A percentile compares a stretch with the other conserved stretches of the same genome.
phyloP scores from a whole-genome alignment of 116 monocot genomes.

The Dioscorea cayenensis region DNA sequence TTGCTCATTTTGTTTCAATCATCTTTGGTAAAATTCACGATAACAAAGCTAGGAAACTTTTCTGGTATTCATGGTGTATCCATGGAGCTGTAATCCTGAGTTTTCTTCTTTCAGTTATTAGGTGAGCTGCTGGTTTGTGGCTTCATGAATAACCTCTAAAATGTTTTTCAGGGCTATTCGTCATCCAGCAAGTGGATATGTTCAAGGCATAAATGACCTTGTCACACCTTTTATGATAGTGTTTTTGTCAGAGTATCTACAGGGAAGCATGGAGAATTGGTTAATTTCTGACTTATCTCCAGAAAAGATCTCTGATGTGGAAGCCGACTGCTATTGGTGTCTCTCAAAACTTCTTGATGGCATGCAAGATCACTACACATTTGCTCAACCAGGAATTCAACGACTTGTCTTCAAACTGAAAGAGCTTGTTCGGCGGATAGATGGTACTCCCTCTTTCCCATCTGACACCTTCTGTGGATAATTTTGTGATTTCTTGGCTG shows the following conservation, averaged over 20 bases:
- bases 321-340: constrained; percentile 99
- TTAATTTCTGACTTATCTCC: constrained; percentile 60
- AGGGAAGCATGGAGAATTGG: constrained; percentile 80
- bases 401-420: constrained; percentile 93
- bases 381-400: constrained; percentile 99
- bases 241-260: constrained; percentile 84
- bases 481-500: not conserved
- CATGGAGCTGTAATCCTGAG: too few relatives aligned
- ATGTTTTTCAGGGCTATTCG: constrained; percentile 85
- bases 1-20: too few relatives aligned
- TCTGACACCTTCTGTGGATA: not conserved
- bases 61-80: too few relatives aligned
- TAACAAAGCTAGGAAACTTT: too few relatives aligned
- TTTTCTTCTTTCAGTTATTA: too few relatives aligned
- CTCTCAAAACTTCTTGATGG: constrained; percentile 98
- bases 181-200: constrained; percentile 99
- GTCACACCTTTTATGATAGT: constrained; percentile 93
- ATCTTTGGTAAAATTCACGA: too few relatives aligned
- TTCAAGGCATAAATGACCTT: constrained; percentile 99
- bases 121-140: too few relatives aligned
- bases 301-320: constrained; percentile 68
- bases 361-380: constrained; percentile 99
- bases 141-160: not conserved
- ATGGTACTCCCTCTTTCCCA: constrained; percentile 45
- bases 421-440: constrained; percentile 86